Base-by-base conservation (phyloP, 441 rosid genomes). In the Aleurites moluccanus region DNA sequence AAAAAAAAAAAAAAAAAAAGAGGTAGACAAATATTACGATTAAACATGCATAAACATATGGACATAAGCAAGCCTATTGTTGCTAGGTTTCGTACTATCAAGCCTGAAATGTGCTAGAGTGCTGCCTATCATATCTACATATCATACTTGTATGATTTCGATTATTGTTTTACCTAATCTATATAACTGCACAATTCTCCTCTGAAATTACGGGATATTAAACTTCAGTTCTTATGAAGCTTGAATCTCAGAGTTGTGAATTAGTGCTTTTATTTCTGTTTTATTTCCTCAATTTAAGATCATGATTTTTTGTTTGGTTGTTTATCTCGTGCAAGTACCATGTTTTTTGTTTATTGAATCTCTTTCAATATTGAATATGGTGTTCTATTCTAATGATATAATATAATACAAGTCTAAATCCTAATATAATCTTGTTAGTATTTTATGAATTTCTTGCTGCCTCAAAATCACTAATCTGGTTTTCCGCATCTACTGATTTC, bases 401-500 rank as follows among this genome's bases (percentile, higher is more conserved):
- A 25, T 27, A 59, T 15, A 42, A 21, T 38, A 44, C 23, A 23
- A 47, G 42, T 47, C 23, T 10, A 44, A 16, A 20, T 60, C 25
- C 13, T 27, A 42, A 20, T 57, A 28, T 70, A 30, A 49, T 10
- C 35, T 50, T 9, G 6, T 49, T 50, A 16, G 2, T 27, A 4
- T 57, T 2, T 57, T 25, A 2, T 57, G 33, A 57, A 49, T 15
- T 68, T 6, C 7, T 23, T 53, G 0, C 33, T 47, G 6, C 40
- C 7, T 11, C 11, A 73, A 61, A 30, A 30, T 65, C 11, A 45
- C 57, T 42, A 67, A 23, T 70, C 40, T 72, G 45, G n/a, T n/a
- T n/a, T n/a, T n/a, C 44, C 15, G 10, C 23, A 28, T 50, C 9
- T 60, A 35, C 16, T 49, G 53, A 49, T 73, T 30, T 50, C 52